Conservation (phyloP, 2,329 filamentous ascomycete species). For the Trichoderma brevicompactum region DNA sequence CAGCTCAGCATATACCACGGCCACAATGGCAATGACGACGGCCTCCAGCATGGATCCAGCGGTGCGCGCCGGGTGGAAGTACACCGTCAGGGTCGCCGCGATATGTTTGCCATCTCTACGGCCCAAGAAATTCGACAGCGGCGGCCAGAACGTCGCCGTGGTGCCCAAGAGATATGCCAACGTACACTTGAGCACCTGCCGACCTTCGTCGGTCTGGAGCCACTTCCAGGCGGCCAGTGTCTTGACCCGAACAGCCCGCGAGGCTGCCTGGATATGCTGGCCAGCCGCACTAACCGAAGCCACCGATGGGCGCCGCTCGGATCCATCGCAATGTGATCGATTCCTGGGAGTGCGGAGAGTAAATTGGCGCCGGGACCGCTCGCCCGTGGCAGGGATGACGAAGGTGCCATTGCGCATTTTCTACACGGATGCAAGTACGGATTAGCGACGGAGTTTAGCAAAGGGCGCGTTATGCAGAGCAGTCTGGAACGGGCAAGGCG, state of each 20-base stretch:
- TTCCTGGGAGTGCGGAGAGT: slow-evolving; percentile 65
- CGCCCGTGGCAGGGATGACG: slow-evolving; percentile 83
- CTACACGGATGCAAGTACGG: slow-evolving; percentile 42
- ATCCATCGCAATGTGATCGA: slow-evolving; percentile 37
- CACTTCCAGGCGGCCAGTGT: slow-evolving; percentile 58
- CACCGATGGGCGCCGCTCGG: slow-evolving; percentile 28
- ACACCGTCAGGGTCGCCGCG: slow-evolving; percentile 90
- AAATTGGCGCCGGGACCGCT: slow-evolving; percentile 79
- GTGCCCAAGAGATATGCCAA: slow-evolving; percentile 87
- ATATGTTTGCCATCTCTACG: slow-evolving; percentile 91
- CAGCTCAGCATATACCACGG: slow-evolving; percentile 71
- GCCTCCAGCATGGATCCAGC: slow-evolving; percentile 90
- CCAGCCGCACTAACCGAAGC: slow-evolving; percentile 31
- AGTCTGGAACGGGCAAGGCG: slow-evolving; percentile 15
- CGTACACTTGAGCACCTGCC: slow-evolving; percentile 86
- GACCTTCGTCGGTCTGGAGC: slow-evolving; percentile 72
- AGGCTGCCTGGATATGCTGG: slow-evolving; percentile 29
- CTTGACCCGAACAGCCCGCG: slow-evolving; percentile 36
- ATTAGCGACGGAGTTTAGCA: slow-evolving; percentile 18
- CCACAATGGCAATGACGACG: slow-evolving; percentile 73
- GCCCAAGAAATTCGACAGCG: slow-evolving; percentile 74
- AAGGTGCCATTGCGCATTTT: slow-evolving; percentile 85
- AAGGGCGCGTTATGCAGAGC: slow-evolving; percentile 10
- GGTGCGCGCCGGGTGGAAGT: slow-evolving; percentile 88
- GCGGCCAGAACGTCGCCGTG: slow-evolving; percentile 79